A percentile compares a stretch with the other conserved stretches of the same genome.
phyloP scores from a whole-genome alignment of 2,329 filamentous ascomycete species.

The Balansia obtecta region DNA sequence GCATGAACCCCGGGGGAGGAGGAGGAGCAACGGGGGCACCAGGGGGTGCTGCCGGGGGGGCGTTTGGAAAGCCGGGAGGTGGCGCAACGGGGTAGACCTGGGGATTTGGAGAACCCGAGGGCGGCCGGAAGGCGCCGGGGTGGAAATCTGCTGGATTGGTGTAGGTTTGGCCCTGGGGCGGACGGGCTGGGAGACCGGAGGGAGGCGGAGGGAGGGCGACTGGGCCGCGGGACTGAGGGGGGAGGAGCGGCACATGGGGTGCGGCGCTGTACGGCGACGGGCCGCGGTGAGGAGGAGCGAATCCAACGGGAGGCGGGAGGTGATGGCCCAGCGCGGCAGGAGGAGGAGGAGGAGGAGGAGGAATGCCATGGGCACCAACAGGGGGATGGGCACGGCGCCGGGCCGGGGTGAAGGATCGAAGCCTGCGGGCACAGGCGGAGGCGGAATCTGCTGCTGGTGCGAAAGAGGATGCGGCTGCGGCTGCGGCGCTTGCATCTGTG shows the following conservation, averaged over 20 bases:
- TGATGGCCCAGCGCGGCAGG: constrained; percentile 1
- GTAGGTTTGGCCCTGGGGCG: constrained; percentile 34
- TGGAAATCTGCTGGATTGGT: constrained; percentile 37
- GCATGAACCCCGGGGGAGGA: constrained; percentile 29
- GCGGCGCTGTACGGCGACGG: constrained; percentile 23
- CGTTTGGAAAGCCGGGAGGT: constrained; percentile 27
- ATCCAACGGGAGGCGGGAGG: constrained; percentile 22
- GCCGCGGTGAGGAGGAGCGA: constrained; percentile 21
- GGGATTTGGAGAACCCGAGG: constrained; percentile 24
- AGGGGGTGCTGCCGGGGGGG: constrained; percentile 21
- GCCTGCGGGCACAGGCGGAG: constrained; percentile 14
- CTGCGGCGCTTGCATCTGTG: constrained; percentile 12
- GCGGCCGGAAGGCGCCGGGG: constrained; percentile 28
- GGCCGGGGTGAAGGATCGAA: constrained; percentile 23
- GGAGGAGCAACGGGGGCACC: constrained; percentile 20
- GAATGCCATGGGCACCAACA: constrained; percentile 9
- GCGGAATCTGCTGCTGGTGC: constrained; percentile 11
- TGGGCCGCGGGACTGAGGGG: constrained; percentile 17
- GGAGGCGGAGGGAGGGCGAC: constrained; percentile 35
- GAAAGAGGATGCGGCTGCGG: constrained; percentile 14
- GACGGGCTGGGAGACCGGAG: constrained; percentile 36
- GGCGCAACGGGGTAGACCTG: constrained; percentile 28
- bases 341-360: constrained; percentile 16
- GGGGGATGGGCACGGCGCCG: constrained; percentile 8
- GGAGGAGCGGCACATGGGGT: constrained; percentile 1